Conservation (phyloP, 2,329 filamentous ascomycete species). For the Pseudogymnoascus sp. region DNA sequence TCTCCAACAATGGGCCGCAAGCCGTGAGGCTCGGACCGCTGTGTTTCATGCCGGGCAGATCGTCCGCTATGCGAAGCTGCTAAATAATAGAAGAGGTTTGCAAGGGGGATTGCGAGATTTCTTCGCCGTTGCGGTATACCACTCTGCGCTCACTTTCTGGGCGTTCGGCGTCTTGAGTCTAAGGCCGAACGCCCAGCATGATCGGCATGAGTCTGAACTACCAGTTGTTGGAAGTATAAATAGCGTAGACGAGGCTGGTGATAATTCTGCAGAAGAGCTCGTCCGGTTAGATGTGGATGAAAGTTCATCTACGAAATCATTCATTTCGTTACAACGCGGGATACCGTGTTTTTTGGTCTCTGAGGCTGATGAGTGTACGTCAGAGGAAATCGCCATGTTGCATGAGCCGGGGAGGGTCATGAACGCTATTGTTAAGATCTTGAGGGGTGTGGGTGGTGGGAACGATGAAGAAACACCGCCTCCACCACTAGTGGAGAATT, state of each 20-base stretch:
- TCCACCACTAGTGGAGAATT: slow-evolving; percentile 58
- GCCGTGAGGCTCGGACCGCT: slow-evolving; percentile 46
- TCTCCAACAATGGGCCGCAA: slow-evolving; percentile 50
- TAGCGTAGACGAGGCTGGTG: slow-evolving; percentile 10
- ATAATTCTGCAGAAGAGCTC: slow-evolving; percentile 19
- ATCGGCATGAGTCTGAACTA: slow-evolving; percentile 15
- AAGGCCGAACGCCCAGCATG: slow-evolving; percentile 31
- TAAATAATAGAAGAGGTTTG: slow-evolving; percentile 34
- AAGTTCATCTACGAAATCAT: slow-evolving; percentile 44
- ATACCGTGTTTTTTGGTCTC: slow-evolving; percentile 36
- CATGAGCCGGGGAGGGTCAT: slow-evolving; percentile 51
- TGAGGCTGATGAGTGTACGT: slow-evolving; percentile 28
- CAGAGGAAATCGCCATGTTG: slow-evolving; percentile 26
- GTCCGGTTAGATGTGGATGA: slow-evolving; percentile 51
- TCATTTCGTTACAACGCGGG: slow-evolving; percentile 45
- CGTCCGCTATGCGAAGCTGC: slow-evolving; percentile 47
- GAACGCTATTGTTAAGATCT: slow-evolving; percentile 46
- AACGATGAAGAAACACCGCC: slow-evolving; percentile 30
- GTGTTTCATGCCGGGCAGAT: slow-evolving; percentile 63
- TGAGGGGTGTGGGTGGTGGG: slow-evolving; percentile 43
- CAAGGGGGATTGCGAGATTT: slow-evolving; percentile 49
- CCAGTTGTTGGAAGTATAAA: slow-evolving; percentile 29
- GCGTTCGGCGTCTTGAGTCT: slow-evolving; percentile 51
- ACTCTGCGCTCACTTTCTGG: slow-evolving; percentile 61
- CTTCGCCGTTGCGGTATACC: slow-evolving; percentile 59